phyloP scores from a whole-genome alignment of 164 flowering plant genomes.

The Magnolia officinalis region DNA sequence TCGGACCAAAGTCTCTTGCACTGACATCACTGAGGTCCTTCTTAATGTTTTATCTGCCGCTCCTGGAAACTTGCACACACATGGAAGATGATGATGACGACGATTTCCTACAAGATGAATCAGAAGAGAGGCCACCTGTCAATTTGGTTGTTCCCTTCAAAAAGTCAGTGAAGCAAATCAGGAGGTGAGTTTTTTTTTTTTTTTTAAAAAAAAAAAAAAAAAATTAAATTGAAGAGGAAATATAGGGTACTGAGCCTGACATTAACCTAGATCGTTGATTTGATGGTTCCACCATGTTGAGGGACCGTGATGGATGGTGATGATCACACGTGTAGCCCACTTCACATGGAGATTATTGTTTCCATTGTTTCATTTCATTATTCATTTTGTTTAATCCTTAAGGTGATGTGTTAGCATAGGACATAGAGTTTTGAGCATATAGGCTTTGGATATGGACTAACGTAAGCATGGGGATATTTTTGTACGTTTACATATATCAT shows the following conservation, averaged over 20 bases:
- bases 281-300: not conserved
- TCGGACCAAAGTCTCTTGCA: constrained; percentile 53
- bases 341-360: too few species aligned
- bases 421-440: too few species aligned
- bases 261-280: not conserved
- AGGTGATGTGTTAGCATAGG: too few species aligned
- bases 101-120: constrained; percentile 52
- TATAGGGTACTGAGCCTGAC: not conserved
- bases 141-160: constrained; percentile 80
- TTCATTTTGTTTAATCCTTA: too few species aligned
- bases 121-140: constrained; percentile 33
- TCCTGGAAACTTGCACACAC: constrained; percentile 62
- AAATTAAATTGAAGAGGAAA: not conserved
- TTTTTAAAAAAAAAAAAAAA: too few species aligned
- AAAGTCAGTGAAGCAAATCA: constrained; percentile 86
- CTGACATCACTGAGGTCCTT: constrained; percentile 83
- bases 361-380: too few species aligned
- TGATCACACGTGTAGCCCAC: too few species aligned
- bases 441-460: too few species aligned
- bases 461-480: too few species aligned
- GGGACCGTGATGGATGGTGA: too few species aligned
- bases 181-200: constrained; percentile 55
- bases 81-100: constrained; percentile 73
- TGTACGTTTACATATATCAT: too few species aligned
- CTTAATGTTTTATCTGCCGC: constrained; percentile 72